Percentiles rank a stretch among this genome's conserved stretches.
Conservation (phyloP, 768 basidiomycete species). For the Xerocomellus intermedius region DNA sequence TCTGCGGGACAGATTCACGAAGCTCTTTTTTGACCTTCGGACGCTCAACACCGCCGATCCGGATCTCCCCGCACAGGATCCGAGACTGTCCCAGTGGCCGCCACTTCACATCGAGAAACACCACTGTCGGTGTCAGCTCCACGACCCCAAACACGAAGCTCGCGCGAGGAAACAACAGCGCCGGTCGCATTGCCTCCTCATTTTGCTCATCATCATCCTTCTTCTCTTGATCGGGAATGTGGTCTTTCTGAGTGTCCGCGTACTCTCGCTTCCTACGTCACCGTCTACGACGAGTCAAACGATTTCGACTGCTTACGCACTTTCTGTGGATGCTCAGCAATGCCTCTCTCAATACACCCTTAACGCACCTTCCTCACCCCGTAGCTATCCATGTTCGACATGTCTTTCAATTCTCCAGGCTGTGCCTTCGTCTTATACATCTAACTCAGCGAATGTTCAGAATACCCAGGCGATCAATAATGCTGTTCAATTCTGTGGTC, state of each 20-base stretch:
- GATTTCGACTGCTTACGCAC: slow-evolving; percentile 24
- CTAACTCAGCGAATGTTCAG: slow-evolving; percentile 31
- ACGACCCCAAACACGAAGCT: slow-evolving; percentile 19
- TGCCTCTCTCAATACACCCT: slow-evolving; percentile 47
- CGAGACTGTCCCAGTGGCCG: slow-evolving; percentile 33
- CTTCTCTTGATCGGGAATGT: slow-evolving; percentile 43
- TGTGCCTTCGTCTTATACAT: slow-evolving; percentile 36
- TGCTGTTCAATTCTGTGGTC: slow-evolving; percentile 48
- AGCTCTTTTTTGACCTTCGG: slow-evolving; percentile 37
- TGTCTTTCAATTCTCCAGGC: slow-evolving; percentile 42
- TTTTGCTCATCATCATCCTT: slow-evolving; percentile 38
- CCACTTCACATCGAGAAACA: slow-evolving; percentile 41
- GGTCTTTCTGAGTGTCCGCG: slow-evolving; percentile 38
- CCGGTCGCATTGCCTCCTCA: slow-evolving; percentile 32
- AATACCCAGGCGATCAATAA: slow-evolving; percentile 33
- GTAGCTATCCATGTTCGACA: slow-evolving; percentile 45
- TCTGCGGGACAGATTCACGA: slow-evolving; percentile 36
- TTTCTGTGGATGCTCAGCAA: slow-evolving; percentile 41
- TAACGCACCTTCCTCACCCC: slow-evolving; percentile 43
- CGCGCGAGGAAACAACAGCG: slow-evolving; percentile 28
- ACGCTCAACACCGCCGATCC: slow-evolving; percentile 25
- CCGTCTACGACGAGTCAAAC: slow-evolving; percentile 17
- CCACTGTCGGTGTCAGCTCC: slow-evolving; percentile 22
- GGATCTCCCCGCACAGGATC: slow-evolving; percentile 26
- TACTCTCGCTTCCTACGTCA: slow-evolving; percentile 23